Base-by-base conservation (phyloP, 116 monocot genomes). In the Thalassia testudinum region DNA sequence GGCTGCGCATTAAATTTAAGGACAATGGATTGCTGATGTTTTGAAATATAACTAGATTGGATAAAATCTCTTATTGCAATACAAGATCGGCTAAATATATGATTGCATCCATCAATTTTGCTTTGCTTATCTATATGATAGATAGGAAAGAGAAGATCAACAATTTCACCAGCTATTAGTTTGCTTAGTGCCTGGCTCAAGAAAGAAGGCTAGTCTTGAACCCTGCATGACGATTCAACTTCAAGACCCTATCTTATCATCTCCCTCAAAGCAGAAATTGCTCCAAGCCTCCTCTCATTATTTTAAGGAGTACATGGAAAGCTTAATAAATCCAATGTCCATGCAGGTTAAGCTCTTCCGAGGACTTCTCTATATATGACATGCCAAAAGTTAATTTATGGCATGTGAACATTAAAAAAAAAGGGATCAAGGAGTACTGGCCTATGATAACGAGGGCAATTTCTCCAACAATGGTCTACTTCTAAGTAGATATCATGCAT, bases 281-380 rank as follows among this genome's bases (percentile, higher is more conserved):
- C 97, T 23, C 81, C 74, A 49, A 49, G 53, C 62, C 90, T 89
- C 28, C 79, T 71, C 43, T 89, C 89, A 63, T 66, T 37, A 62
- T 82, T 89, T 29, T 85, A 78, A 65, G 89, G 66, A 29, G 62
- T 89, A 15, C 47, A 66, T 65, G 87, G 78, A 65, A 87, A 34
- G 50, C 68, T 53, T 34, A 97, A 59, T 12, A 88, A 52, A 56
- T 97, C 97, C 47, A 97, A 52, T 12, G 90, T 82, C 70, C 97
- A 97, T 68, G 82, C 76, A 67, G 95, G 95, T 23, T 89, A 75
- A 97, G 82, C 64, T 89, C 95, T 55, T 97, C 81, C 42, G 89
- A 72, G 7, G 97, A 85, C 64, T 89, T 85, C 66, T 97, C 97
- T 55, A 97, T 85, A 89, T 97, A 59, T 34, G 65, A 71, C 5